phyloP scores from a whole-genome alignment of 192 early-diverging fungal genomes.

The Phycomyces blakesleeanus region DNA sequence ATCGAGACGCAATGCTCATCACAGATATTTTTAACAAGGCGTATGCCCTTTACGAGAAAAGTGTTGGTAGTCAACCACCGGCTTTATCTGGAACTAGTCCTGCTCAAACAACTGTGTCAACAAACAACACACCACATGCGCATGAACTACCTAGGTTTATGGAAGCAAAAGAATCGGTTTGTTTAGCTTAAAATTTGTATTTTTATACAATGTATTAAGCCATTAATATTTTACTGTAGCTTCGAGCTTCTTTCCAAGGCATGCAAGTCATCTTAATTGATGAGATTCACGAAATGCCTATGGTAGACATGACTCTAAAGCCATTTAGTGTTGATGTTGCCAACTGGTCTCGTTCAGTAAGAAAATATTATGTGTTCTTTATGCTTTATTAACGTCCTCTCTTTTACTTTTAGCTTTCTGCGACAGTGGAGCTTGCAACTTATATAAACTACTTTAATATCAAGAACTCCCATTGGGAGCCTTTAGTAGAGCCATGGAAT shows the following conservation, averaged over 20 bases:
- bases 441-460: constrained; percentile 94
- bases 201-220: not conserved
- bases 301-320: constrained; percentile 82
- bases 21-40: constrained; percentile 77
- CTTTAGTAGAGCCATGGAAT: constrained; percentile 88
- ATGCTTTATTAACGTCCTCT: not conserved
- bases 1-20: constrained; percentile 81
- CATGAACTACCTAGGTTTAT: not conserved
- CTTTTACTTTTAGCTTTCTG: constrained; percentile 31
- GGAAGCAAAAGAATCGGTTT: constrained; percentile 26
- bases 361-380: constrained; percentile 8
- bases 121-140: not conserved
- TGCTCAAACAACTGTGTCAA: not conserved
- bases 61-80: not conserved
- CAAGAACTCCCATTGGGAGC: constrained; percentile 98
- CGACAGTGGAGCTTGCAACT: constrained; percentile 66
- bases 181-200: not conserved
- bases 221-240: constrained; percentile 13
- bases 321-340: constrained; percentile 72
- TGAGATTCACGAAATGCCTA: constrained; percentile 90
- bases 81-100: not conserved
- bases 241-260: constrained; percentile 63
- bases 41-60: constrained; percentile 49
- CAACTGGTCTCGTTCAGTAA: constrained; percentile 79
- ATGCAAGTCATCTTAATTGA: constrained; percentile 84